Conservation (phyloP, 108 stramenopile species). For the Skeletonema potamos region DNA sequence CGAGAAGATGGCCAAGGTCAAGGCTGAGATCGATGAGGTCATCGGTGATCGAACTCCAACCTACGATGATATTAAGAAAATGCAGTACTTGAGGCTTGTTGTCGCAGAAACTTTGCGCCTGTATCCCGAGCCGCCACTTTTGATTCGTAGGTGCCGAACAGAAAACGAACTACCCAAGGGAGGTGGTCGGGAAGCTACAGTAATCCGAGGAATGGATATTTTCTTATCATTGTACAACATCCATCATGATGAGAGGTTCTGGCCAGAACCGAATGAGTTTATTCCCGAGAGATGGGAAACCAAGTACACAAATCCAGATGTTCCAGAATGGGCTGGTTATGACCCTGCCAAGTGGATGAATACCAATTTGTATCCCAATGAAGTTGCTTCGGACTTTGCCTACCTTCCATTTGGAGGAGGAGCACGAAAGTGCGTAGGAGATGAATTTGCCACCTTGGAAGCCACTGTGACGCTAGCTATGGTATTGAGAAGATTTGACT, state of each 20-base stretch:
- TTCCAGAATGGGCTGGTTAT: conserved; percentile 92
- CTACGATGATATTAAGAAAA: conserved; percentile 76
- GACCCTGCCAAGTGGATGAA: conserved; percentile 85
- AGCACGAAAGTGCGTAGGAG: conserved; percentile 94
- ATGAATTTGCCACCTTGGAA: conserved; percentile 95
- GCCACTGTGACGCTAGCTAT: conserved; percentile 91
- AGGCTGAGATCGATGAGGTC: conserved; percentile 89
- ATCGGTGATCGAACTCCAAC: conserved; percentile 86
- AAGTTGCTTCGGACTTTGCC: conserved; percentile 89
- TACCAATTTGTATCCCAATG: conserved; percentile 90
- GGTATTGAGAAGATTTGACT: conserved; percentile 89
- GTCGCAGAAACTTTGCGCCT: conserved; percentile 90
- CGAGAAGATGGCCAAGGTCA: conserved; percentile 67
- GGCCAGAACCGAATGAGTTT: conserved; percentile 89
- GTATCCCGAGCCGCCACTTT: conserved; percentile 93
- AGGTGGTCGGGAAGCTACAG: conserved; percentile 73
- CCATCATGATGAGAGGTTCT: conserved; percentile 89
- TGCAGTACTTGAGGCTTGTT: conserved; percentile 84
- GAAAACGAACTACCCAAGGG: conserved; percentile 85
- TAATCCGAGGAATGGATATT: conserved; percentile 93
- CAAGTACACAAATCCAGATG: conserved; percentile 81
- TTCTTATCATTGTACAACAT: conserved; percentile 95
- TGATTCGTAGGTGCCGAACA: conserved; percentile 92
- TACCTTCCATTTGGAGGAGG: conserved; percentile 93
- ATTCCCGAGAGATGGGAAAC: conserved; percentile 88